Conservation (phyloP, 1,139 yeast genomes). For the Pichia sp. region DNA sequence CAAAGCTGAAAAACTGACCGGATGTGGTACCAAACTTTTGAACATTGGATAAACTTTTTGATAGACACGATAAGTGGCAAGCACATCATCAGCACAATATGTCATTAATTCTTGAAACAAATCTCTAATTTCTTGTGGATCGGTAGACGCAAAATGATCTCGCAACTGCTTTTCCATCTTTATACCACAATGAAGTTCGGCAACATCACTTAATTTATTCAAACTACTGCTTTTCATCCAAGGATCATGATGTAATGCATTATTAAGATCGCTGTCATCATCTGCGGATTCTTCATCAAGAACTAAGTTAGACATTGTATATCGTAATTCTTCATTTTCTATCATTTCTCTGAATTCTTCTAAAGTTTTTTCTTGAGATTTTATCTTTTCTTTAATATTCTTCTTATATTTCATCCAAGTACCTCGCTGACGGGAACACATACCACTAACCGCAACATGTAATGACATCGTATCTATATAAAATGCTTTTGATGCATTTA, state of each 20-base stretch:
- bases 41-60: slow-evolving; percentile 66
- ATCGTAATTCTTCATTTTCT: slow-evolving; percentile 19
- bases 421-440: slow-evolving; percentile 88
- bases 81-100: slow-evolving; percentile 86
- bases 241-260: slow-evolving; percentile 42
- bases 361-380: slow-evolving; percentile 20
- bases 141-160: slow-evolving; percentile 53
- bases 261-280: slow-evolving; percentile 14
- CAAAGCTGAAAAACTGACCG: slow-evolving; percentile 88
- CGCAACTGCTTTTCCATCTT: slow-evolving; percentile 62
- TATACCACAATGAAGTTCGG: slow-evolving; percentile 70
- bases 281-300: slow-evolving; percentile 23
- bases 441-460: slow-evolving; percentile 86
- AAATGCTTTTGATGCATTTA: slow-evolving; percentile 63
- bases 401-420: slow-evolving; percentile 64
- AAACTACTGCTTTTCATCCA: slow-evolving; percentile 76
- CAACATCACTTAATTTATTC: slow-evolving; percentile 79
- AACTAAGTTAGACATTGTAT: slow-evolving; percentile 14
- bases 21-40: slow-evolving; percentile 72
- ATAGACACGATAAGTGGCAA: slow-evolving; percentile 66
- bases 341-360: slow-evolving; percentile 20
- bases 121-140: slow-evolving; percentile 49
- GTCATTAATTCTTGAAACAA: slow-evolving; percentile 56
- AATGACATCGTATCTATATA: slow-evolving; percentile 89
- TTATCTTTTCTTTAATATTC: slow-evolving; percentile 16